Percentiles rank a stretch among this genome's conserved stretches.
Conservation (phyloP, 345 rosid genomes). For the Cochlearia excelsa region DNA sequence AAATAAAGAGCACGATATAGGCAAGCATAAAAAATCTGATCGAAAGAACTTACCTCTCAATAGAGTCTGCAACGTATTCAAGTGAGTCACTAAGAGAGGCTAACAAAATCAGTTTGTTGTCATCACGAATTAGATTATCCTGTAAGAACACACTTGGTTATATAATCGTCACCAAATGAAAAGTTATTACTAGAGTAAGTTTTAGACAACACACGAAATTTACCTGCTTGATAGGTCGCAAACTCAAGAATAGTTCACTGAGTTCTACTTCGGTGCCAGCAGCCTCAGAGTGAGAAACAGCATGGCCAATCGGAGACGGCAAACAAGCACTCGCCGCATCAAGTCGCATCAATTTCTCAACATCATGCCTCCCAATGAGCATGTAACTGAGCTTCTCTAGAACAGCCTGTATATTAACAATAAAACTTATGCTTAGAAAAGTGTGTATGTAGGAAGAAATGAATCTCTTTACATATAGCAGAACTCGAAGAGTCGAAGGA, state of each 20-base stretch:
- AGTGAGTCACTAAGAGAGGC: slow-evolving; percentile 97
- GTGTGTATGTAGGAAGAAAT: slow-evolving; percentile 13
- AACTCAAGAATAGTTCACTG: slow-evolving; percentile 61
- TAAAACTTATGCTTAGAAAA: slow-evolving; percentile 28
- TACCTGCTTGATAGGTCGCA: slow-evolving; percentile 92
- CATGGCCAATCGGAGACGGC: slow-evolving; percentile 52
- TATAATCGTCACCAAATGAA: slow-evolving; percentile 6
- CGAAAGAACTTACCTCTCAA: slow-evolving; percentile 67
- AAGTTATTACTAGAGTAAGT: neutral
- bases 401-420: slow-evolving; percentile 72
- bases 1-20: slow-evolving; percentile 1
- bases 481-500: slow-evolving; percentile 17
- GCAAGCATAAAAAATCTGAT: slow-evolving; percentile 27
- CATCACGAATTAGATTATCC: slow-evolving; percentile 96
- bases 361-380: slow-evolving; percentile 97
- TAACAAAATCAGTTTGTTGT: slow-evolving; percentile 83
- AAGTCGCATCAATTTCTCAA: slow-evolving; percentile 90
- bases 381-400: slow-evolving; percentile 97
- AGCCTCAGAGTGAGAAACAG: slow-evolving; percentile 50
- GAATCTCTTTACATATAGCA: slow-evolving; percentile 4
- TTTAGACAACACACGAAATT: slow-evolving; percentile 13
- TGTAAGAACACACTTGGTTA: slow-evolving; percentile 35
- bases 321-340: slow-evolving; percentile 77
- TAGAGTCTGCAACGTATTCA: slow-evolving; percentile 95
- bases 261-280: slow-evolving; percentile 62